Percentiles rank a stretch among this genome's conserved stretches.
Conservation (phyloP, 305 asterid genomes). For the Galium porrigens region DNA sequence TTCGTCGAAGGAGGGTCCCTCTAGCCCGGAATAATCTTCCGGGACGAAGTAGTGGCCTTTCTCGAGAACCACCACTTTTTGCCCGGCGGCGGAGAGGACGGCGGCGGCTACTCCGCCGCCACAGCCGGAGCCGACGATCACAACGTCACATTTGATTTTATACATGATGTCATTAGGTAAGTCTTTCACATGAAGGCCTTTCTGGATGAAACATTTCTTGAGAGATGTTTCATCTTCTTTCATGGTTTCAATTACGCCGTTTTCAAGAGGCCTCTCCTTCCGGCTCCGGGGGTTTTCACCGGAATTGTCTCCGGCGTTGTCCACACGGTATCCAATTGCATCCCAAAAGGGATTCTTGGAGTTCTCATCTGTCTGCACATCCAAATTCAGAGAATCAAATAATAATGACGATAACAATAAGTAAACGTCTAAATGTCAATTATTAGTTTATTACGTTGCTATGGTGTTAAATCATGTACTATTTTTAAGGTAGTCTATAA, state of each 20-base stretch:
- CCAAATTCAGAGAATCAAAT: conserved; percentile 2
- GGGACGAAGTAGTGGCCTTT: conserved; percentile 67
- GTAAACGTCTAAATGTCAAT: background rate
- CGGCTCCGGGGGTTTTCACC: background rate
- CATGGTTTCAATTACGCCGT: conserved; percentile 51
- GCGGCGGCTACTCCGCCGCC: conserved; percentile 92
- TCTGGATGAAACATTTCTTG: conserved; percentile 38
- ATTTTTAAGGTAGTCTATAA: too few relatives aligned
- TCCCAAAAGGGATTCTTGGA: conserved; percentile 55
- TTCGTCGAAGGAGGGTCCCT: conserved; percentile 55
- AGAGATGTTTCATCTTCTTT: conserved; percentile 35
- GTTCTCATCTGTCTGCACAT: conserved; percentile 51
- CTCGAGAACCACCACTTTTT: conserved; percentile 65
- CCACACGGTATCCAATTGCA: conserved; percentile 53
- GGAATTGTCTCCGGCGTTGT: conserved; percentile 18
- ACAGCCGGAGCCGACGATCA: conserved; percentile 80
- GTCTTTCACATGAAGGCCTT: conserved; percentile 33
- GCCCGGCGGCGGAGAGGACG: conserved; percentile 59
- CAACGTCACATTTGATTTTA: conserved; percentile 60
- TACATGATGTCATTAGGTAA: conserved; percentile 18
- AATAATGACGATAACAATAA: background rate
- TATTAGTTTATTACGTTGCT: background rate
- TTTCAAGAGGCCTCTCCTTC: conserved; percentile 51
- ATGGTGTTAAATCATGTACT: too few relatives aligned
- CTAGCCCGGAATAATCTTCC: conserved; percentile 66